Evolutionary conservation across 106 monocot species (phyloP).

Genomic region (Dendrobium officinale): DNA sequence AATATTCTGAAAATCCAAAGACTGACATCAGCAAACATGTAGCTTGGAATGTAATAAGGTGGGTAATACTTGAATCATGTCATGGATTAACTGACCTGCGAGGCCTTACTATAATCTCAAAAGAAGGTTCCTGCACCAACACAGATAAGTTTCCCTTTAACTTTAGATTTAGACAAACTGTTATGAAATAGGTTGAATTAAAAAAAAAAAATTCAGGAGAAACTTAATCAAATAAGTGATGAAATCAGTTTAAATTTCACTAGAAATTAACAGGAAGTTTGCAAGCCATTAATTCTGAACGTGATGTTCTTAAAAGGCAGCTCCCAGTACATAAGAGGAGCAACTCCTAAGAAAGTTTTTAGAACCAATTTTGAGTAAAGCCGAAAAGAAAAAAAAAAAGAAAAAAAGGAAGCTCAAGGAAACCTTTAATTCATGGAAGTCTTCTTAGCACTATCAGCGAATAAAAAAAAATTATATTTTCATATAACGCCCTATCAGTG

Average conservation of each 20-base stretch:
- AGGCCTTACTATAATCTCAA: constrained; percentile 17
- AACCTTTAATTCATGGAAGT: background rate
- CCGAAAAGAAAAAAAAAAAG: too few species aligned
- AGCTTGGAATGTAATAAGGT: background rate
- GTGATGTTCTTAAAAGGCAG: background rate
- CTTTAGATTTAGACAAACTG: background rate
- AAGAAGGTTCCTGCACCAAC: constrained; percentile 6
- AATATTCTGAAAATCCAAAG: background rate
- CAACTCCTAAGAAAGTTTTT: too few species aligned
- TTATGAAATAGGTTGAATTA: background rate
- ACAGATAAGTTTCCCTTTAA: background rate
- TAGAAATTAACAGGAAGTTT: background rate
- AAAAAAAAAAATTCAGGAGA: too few species aligned
- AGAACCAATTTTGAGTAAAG: too few species aligned
- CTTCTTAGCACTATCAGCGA: background rate
- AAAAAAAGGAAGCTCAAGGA: background rate
- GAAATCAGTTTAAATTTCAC: background rate
- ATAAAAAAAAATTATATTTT: too few species aligned
- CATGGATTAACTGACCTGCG: constrained; percentile 21
- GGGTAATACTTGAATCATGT: background rate
- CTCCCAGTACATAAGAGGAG: too few species aligned
- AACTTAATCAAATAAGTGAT: background rate
- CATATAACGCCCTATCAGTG: too few species aligned
- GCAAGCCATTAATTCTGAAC: background rate
- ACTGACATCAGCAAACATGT: background rate